Base-by-base conservation (phyloP, 2,329 filamentous ascomycete species). In the Lasiodiplodia gonubiensis region DNA sequence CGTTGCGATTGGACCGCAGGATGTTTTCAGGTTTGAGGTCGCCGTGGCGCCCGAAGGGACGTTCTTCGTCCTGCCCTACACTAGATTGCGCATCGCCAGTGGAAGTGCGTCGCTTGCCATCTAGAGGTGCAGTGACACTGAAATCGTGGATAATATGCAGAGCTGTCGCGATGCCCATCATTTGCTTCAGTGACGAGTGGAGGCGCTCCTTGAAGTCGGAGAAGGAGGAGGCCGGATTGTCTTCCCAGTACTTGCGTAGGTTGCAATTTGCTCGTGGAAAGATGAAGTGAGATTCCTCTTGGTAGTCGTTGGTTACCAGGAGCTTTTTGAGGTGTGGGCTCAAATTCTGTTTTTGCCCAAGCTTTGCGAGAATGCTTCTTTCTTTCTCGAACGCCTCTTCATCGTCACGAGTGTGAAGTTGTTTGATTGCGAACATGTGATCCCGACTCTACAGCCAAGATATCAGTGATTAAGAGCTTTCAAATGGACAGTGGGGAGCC, bases 21-120 rank as follows among this genome's bases (percentile, higher is more conserved):
- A 81, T 78, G 30, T 81, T 80, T 10, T 75, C 74, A 0, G 79
- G 75, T 14, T 80, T 81, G 10, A 81, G 71, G 54, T 78, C 73
- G 6, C 77, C 74, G 53, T 79, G 75, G 5, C 76, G 70, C 6
- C 78, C 79, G 64, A 71, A 80, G 3, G 64, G n/a, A n/a, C n/a
- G 65, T 2, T 71, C 42, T 64, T 73, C 66, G 27, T 27, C 27
- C 11, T 4, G 2, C 23, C 18, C 27, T 10, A 60, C 35, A 8
- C 1, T 27, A 6, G 42, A 10, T 30, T 23, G 25, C 4, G 37
- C 23, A 5, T 21, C 53, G 11, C 33, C 21, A 1, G 30, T 12
- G 1, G 53, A 18, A 3, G n/a, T 37, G 14, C 53, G 53, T 30
- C 30, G 18, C 4, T 55, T 27, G 14, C 27, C 53, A 27, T 27